phyloP scores from a whole-genome alignment of 768 basidiomycete species.

The Leccinum disarticulatum region DNA sequence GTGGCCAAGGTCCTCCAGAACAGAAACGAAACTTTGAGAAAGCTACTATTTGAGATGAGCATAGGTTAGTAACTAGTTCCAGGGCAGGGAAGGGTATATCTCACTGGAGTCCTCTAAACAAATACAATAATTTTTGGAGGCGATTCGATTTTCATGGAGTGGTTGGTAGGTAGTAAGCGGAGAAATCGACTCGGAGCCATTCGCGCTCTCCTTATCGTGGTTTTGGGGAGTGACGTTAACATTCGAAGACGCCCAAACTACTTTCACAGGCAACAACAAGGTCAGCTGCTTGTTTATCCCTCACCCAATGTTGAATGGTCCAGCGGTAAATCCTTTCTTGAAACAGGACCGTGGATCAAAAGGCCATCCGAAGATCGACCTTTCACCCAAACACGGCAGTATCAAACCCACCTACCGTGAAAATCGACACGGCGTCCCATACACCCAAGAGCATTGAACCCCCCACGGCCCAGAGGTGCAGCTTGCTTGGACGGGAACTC shows the following conservation, averaged over 20 bases:
- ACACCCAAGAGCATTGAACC: not conserved
- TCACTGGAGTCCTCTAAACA: not conserved
- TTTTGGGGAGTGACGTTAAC: too few species aligned
- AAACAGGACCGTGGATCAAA: not conserved
- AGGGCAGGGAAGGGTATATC: not conserved
- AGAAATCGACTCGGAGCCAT: not conserved
- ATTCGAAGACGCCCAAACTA: not conserved
- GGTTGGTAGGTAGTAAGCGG: not conserved
- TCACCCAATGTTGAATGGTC: not conserved
- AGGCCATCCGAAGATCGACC: not conserved
- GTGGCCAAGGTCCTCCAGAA: slow-evolving; percentile 3
- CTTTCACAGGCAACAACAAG: not conserved
- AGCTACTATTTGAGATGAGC: not conserved
- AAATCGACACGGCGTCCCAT: not conserved
- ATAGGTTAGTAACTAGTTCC: not conserved
- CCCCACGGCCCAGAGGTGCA: not conserved
- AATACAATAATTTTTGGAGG: not conserved
- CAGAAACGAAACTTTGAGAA: not conserved
- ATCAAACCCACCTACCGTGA: not conserved
- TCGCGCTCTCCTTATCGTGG: too few species aligned
- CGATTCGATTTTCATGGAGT: too few species aligned
- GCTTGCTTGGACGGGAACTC: not conserved
- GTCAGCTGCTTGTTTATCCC: not conserved
- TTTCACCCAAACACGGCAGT: not conserved
- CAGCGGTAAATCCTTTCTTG: not conserved